Base-by-base conservation (phyloP, 1,284 basidiomycete species). In the Ustilago loliicola region DNA sequence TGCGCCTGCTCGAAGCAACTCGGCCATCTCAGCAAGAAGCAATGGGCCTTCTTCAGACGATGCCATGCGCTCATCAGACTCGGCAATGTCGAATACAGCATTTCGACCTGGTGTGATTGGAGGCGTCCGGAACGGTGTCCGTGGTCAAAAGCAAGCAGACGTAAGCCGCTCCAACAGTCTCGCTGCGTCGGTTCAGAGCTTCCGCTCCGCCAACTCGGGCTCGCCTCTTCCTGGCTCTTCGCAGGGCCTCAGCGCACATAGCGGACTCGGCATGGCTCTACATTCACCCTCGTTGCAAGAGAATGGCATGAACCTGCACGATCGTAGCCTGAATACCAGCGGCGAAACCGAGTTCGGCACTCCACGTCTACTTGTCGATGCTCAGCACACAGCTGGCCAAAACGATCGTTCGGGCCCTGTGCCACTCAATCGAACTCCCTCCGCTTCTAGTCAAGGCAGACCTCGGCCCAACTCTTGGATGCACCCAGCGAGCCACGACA, bases 101-200 rank as follows among this genome's bases (percentile, higher is more conserved):
- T 32, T 57, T 23, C 62, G 66, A 29, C 66, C 63, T 13, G 75
- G 66, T 10, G 55, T 72, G 47, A 70, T 77, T 15, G 75, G 71
- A 27, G 65, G 57, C 1, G 36, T 57, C 34, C 47, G 73, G 47
- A 40, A 47, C 25, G 30, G 45, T 29, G 6, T 32, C 25, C 62
- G 58, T 15, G 32, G 47, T 1, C 64, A 59, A 15, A 69, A 56
- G 29, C 55, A 40, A 58, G 15, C 58, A 21, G 64, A 74, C 1
- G 40, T 74, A 17, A 66, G 51, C 55, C 52, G 76, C n/a, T 73
- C 72, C 64, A 78, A 78, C 71, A 74, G 71, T 51, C 63, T 78
- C 19, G 76, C 76, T 11, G 45, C 76, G 2, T 78, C 76, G 1
- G 30, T 55, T 1, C 60, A 70, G 10, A 74, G 64, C 65, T 74